phyloP scores from a whole-genome alignment of 169 alveolate genomes.

The Cryptosporidium canis region DNA sequence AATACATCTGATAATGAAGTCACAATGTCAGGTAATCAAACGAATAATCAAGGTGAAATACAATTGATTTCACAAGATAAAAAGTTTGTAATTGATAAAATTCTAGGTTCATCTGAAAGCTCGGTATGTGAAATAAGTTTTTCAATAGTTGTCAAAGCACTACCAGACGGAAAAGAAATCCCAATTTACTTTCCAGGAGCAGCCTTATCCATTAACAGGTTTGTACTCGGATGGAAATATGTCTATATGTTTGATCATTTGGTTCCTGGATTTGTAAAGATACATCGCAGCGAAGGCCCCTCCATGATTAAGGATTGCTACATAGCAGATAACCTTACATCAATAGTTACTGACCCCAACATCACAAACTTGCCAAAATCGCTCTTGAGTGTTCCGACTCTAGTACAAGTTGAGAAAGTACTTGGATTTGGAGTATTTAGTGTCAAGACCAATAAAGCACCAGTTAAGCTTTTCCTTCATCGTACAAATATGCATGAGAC shows the following conservation, averaged over 20 bases:
- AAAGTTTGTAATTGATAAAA: background rate
- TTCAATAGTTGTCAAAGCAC: background rate
- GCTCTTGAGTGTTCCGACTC: background rate
- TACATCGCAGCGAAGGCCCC: background rate
- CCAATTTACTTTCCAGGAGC: constrained; percentile 41
- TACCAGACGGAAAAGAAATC: background rate
- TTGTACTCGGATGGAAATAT: constrained; percentile 31
- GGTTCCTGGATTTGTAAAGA: constrained; percentile 4
- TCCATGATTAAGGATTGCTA: background rate
- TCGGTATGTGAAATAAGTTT: background rate
- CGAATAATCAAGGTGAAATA: background rate
- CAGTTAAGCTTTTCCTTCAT: constrained; percentile 44
- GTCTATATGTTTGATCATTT: constrained; percentile 9
- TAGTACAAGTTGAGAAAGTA: constrained; percentile 33
- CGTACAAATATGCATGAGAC: constrained; percentile 25
- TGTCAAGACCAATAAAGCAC: background rate
- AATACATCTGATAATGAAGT: background rate
- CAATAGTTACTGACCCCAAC: background rate
- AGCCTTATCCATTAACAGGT: constrained; percentile 5
- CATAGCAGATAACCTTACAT: constrained; percentile 14
- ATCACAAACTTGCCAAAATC: background rate
- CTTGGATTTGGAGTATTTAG: constrained; percentile 64
- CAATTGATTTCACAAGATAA: background rate
- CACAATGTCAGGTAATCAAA: background rate
- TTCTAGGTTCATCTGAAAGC: constrained; percentile 5